Evolutionary conservation across 352 stramenopile species (phyloP).

Genomic region (Discostella stelligera): DNA sequence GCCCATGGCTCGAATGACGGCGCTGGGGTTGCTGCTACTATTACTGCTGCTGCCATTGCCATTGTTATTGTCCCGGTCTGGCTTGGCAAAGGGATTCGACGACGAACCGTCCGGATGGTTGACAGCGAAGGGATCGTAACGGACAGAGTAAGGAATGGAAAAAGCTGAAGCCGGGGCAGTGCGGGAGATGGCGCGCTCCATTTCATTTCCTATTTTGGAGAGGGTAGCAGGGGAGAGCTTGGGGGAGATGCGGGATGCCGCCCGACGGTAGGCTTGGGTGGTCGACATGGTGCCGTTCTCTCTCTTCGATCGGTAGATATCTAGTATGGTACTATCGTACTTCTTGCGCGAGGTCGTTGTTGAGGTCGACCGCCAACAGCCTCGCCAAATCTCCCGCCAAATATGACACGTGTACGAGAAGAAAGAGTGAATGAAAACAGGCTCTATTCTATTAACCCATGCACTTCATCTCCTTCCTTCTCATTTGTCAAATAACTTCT

Average conservation of each 20-base stretch:
- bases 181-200: slow-evolving; percentile 25
- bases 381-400: too few relatives aligned
- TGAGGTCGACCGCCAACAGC: too few relatives aligned
- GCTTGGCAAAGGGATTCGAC: slow-evolving; percentile 8
- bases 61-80: neutral
- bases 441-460: neutral
- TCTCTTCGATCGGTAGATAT: too few relatives aligned
- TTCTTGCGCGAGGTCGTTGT: too few relatives aligned
- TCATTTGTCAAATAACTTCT: neutral
- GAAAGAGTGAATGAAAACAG: too few relatives aligned
- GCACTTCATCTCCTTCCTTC: neutral
- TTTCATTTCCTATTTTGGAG: slow-evolving; percentile 26
- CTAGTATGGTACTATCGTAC: too few relatives aligned
- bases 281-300: neutral
- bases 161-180: slow-evolving; percentile 19
- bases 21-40: slow-evolving; percentile 12
- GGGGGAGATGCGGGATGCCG: slow-evolving; percentile 10
- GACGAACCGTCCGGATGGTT: neutral
- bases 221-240: slow-evolving; percentile 20
- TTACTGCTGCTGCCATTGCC: neutral
- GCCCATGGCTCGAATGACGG: slow-evolving; percentile 62
- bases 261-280: slow-evolving; percentile 21
- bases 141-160: slow-evolving; percentile 36
- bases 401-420: too few relatives aligned
- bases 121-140: slow-evolving; percentile 22